These are phyloP conservation scores for Podosphaera aphanis DNA, from an alignment of 2,329 filamentous ascomycete species.

Conservation along the genomic window DNA sequence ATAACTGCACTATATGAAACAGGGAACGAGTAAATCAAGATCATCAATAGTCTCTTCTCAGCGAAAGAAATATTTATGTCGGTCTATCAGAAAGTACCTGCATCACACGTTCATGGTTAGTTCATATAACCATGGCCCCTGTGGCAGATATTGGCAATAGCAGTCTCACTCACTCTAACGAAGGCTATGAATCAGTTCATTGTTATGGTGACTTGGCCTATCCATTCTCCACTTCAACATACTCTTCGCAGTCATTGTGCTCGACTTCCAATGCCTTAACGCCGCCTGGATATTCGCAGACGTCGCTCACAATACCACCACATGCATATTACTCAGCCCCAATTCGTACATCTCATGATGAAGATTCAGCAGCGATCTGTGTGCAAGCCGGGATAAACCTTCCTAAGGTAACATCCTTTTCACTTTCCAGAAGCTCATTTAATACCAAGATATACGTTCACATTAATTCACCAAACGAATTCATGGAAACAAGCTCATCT, in stretches of 20 bases:
- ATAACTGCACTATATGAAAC: constrained; percentile 16
- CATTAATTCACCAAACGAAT: constrained; percentile 51
- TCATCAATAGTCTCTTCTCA: constrained; percentile 15
- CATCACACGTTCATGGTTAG: constrained; percentile 64
- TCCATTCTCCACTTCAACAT: constrained; percentile 24
- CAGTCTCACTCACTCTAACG: constrained; percentile 4
- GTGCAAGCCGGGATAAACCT: constrained; percentile 36
- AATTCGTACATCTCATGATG: constrained; percentile 31
- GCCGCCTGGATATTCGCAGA: constrained; percentile 11
- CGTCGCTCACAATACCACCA: constrained; percentile 10
- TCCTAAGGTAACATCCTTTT: constrained; percentile 43
- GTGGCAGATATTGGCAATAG: not conserved
- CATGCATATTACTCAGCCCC: constrained; percentile 20
- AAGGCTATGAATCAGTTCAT: constrained; percentile 15
- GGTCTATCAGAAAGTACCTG: constrained; percentile 54
- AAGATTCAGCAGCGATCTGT: constrained; percentile 38
- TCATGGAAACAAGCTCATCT: constrained; percentile 33
- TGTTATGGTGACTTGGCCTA: constrained; percentile 20
- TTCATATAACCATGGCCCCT: constrained; percentile 13
- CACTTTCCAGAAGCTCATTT: constrained; percentile 42
- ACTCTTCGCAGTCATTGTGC: constrained; percentile 24
- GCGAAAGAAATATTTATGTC: constrained; percentile 42
- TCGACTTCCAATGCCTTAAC: constrained; percentile 17
- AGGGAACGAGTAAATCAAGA: constrained; percentile 16
- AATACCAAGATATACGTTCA: constrained; percentile 52